Evolutionary conservation across 768 basidiomycete genomes (phyloP).

Genomic region (Leucocoprinus birnbaumii): DNA sequence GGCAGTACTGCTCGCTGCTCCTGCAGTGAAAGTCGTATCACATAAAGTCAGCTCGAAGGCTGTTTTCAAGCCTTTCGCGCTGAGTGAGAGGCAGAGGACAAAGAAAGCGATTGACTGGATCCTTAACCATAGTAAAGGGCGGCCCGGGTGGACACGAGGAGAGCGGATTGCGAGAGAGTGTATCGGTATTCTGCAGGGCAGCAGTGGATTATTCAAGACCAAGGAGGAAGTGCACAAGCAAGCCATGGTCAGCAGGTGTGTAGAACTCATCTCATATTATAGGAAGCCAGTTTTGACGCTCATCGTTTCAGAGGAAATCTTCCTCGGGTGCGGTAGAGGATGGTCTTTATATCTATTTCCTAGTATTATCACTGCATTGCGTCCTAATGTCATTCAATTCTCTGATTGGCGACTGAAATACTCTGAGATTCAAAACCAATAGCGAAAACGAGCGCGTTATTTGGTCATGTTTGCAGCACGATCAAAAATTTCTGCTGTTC

Average conservation of each 20-base stretch:
- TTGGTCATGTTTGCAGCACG: constrained; percentile 4
- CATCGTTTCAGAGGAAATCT: constrained; percentile 11
- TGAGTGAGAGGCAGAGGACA: constrained; percentile 80
- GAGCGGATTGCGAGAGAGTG: constrained; percentile 80
- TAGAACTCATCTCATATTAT: constrained; percentile 10
- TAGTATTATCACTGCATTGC: neutral
- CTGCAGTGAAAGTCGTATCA: constrained; percentile 61
- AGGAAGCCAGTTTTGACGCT: neutral
- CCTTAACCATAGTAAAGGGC: constrained; percentile 53
- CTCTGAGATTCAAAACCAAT: constrained; percentile 3
- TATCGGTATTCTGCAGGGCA: constrained; percentile 64
- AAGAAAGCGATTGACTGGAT: constrained; percentile 72
- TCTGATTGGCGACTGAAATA: neutral
- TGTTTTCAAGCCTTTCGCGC: constrained; percentile 62
- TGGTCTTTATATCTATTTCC: neutral
- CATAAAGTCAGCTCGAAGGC: constrained; percentile 64
- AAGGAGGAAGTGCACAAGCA: constrained; percentile 62
- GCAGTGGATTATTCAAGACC: constrained; percentile 54
- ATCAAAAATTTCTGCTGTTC: constrained; percentile 8
- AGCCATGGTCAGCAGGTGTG: constrained; percentile 79
- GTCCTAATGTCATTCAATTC: neutral
- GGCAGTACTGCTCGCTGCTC: constrained; percentile 68
- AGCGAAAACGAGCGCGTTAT: constrained; percentile 14
- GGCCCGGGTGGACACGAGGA: constrained; percentile 55
- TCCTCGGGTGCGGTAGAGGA: constrained; percentile 1